Base-by-base conservation (phyloP, 2,329 filamentous ascomycete species). In the Plectosphaerella plurivora region DNA sequence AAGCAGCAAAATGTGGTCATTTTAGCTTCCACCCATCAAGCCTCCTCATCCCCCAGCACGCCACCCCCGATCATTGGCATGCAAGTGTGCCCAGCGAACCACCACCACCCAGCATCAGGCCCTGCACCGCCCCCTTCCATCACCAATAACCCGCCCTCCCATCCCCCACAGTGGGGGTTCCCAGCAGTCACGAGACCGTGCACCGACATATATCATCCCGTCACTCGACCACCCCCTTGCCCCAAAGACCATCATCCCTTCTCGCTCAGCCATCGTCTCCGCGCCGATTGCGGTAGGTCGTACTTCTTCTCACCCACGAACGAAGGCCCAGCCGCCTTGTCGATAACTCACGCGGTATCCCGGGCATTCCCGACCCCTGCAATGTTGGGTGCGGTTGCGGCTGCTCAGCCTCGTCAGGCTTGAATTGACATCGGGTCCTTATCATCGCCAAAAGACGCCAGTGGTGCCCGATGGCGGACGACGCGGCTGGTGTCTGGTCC, bases 21-120 rank as follows among this genome's bases (percentile, higher is more conserved):
- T 54, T 46, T 53, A 39, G 49, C 55, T n/a, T n/a, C n/a, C n/a
- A n/a, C n/a, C n/a, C n/a, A 5, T 3, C 22, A 22, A 22, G 22
- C 22, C 22, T 22, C 22, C 22, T 22, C 22, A 22, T 22, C 22
- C 22, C 22, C 22, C 22, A 22, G 22, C 22, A 22, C 22, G 22
- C 22, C 22, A 22, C 22, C 22, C 22, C 5, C 22, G 22, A 22
- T 22, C 22, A 22, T n/a, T n/a, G n/a, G n/a, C n/a, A n/a, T 57
- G 55, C 55, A 57, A 54, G 50, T 45, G 20, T 54, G 55, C 55
- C 55, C 55, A 57, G 55, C 55, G 49, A 47, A 36, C 46, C 24
- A 22, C 22, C 22, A 22, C 22, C 22, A 22, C 22, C 22, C 5
- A n/a, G 16, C 41, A 12, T 20, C 41, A 18, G n/a, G n/a, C 41